Evolutionary conservation across 1,284 basidiomycete species (phyloP), one percentile per base, ranked within the genome.

Genomic region (Anthracocystis panici-leucophaei): DNA sequence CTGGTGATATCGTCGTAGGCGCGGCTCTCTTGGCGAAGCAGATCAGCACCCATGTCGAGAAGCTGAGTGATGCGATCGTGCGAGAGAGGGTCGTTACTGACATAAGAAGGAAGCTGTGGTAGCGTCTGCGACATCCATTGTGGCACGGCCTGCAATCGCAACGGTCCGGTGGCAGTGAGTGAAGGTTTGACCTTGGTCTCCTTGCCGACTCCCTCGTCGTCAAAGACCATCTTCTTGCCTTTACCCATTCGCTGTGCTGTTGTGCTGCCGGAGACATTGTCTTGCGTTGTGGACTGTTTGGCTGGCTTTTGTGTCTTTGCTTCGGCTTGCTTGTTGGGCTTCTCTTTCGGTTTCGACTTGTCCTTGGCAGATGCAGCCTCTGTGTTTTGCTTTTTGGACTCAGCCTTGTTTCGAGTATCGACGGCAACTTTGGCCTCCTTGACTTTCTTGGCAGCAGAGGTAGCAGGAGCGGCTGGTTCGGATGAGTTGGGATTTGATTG

Each of bases 1-100:
- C 74, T 77, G 33, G 75, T 78, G 27, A 84, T 62, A 8, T 75
- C 60, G 38, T 69, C 65, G 65, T 84, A 84, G 7, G 66, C 73
- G 27, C 54, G 66, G 49, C 77, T 75, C 53, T 84, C 83, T n/a
- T 69, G 50, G 20, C 73, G 67, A 16, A 84, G 42, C 20, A 77
- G 67, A 33, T 77, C 61, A 18, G 67, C 58, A 23, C 78, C 83
- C 23, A 76, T 51, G 18, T 76, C 59, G 53, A 81, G 78, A 14
- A 84, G 71, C 12, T 73, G 53, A 0, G 71, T 60, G 65, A 84
- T 71, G 29, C 65, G 57, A 5, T 75, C 77, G 49, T 68, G 65
- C 21, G 68, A 46, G 2, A 70, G 62, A 18, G 55, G 5, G 18
- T 65, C 42, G 38, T 29, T 55, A 48, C 8, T 29, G 18, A 14